phyloP scores from a whole-genome alignment of 352 stramenopile genomes.

The Pythium monospermum region DNA sequence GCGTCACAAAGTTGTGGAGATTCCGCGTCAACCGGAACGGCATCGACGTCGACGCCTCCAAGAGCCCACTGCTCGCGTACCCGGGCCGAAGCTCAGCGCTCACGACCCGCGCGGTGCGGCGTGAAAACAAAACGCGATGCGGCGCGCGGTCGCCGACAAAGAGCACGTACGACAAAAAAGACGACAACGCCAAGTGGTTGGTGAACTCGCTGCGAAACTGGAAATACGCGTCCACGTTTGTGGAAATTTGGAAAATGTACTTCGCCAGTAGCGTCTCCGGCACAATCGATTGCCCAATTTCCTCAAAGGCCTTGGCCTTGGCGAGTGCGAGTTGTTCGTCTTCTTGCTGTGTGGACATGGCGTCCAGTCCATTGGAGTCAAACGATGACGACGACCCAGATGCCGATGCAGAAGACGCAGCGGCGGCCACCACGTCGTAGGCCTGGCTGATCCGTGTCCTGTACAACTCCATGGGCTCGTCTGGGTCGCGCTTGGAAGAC shows the following conservation, averaged over 20 bases:
- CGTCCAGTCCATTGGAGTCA: too few species aligned
- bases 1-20: constrained; percentile 85
- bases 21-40: constrained; percentile 89
- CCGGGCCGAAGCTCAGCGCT: constrained; percentile 79
- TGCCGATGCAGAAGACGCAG: too few species aligned
- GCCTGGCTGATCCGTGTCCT: constrained; percentile 67
- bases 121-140: constrained; percentile 80
- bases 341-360: constrained; percentile 35
- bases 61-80: constrained; percentile 78
- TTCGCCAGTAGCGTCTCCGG: constrained; percentile 82
- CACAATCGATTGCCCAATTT: constrained; percentile 78
- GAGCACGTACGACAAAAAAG: constrained; percentile 80
- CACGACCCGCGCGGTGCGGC: constrained; percentile 72
- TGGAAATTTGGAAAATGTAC: constrained; percentile 75
- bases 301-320: constrained; percentile 64
- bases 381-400: too few species aligned
- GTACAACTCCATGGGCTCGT: constrained; percentile 77
- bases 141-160: constrained; percentile 83
- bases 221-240: constrained; percentile 76
- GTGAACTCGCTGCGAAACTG: constrained; percentile 86
- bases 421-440: constrained; percentile 33
- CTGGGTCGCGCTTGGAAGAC: constrained; percentile 60
- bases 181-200: constrained; percentile 80
- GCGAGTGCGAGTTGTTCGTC: constrained; percentile 57
- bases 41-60: constrained; percentile 78